Evolutionary conservation across 768 basidiomycete species (phyloP).

Genomic region (Boletellus emodensis): DNA sequence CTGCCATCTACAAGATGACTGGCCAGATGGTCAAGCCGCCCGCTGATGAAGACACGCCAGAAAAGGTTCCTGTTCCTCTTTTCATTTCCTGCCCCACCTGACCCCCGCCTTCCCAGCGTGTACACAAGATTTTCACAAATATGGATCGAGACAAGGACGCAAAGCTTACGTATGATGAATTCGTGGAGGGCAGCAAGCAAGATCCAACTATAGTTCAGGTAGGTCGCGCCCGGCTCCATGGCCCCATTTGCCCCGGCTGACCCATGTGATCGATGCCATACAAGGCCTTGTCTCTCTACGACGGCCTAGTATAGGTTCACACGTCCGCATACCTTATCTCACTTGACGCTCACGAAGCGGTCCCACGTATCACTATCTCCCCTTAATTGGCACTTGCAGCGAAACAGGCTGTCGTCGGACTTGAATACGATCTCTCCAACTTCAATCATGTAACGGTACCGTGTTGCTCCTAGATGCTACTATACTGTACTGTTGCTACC

Average conservation of each 20-base stretch:
- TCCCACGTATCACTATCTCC: constrained; percentile 22
- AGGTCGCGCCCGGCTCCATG: constrained; percentile 20
- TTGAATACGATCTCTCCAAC: constrained; percentile 16
- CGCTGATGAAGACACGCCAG: constrained; percentile 98
- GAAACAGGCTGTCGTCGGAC: constrained; percentile 15
- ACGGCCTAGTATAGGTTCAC: constrained; percentile 74
- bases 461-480: constrained; percentile 13
- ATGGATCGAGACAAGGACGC: constrained; percentile 98
- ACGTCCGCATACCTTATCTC: constrained; percentile 20
- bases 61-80: constrained; percentile 62
- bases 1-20: constrained; percentile 99
- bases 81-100: constrained; percentile 8
- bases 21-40: constrained; percentile 99
- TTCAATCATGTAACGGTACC: constrained; percentile 26
- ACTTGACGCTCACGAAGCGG: constrained; percentile 18
- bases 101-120: constrained; percentile 55
- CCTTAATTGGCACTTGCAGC: constrained; percentile 22
- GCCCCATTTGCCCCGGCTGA: constrained; percentile 5
- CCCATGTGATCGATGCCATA: constrained; percentile 18
- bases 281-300: constrained; percentile 91
- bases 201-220: constrained; percentile 99
- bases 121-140: constrained; percentile 96
- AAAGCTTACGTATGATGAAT: constrained; percentile 91
- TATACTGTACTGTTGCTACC: constrained; percentile 22
- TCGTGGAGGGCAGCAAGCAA: constrained; percentile 97